Evolutionary conservation across 345 rosid species (phyloP).

Genomic region (Rhizophora mangle): DNA sequence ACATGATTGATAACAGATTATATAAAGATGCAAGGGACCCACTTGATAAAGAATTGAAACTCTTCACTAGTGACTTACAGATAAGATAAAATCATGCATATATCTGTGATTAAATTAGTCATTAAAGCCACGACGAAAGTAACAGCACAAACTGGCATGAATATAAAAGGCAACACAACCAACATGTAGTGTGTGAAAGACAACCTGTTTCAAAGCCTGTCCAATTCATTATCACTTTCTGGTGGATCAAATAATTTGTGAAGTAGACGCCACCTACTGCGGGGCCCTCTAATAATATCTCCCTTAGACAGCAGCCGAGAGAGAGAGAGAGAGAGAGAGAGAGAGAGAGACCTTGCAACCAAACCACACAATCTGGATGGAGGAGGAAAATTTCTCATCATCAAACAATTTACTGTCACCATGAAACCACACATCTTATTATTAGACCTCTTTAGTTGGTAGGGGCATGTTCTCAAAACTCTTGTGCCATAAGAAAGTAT

Average conservation of each 20-base stretch:
- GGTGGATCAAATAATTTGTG: neutral
- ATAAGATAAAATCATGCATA: conserved; percentile 9
- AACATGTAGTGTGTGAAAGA: neutral
- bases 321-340: conserved; percentile 2
- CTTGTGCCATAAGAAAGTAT: neutral
- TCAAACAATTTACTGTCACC: neutral
- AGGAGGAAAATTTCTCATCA: neutral
- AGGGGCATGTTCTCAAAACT: neutral
- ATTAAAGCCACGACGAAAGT: neutral
- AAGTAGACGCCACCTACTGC: neutral
- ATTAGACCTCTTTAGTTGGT: conserved; percentile 1
- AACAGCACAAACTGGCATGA: neutral
- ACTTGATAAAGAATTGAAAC: neutral
- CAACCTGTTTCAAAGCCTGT: conserved; percentile 9
- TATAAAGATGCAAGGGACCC: neutral
- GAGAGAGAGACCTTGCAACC: conserved; percentile 21
- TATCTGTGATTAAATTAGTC: neutral
- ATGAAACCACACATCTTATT: neutral
- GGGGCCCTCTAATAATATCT: neutral
- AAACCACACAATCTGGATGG: neutral
- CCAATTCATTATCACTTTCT: neutral
- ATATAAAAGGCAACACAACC: neutral
- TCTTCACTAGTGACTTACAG: conserved; percentile 4
- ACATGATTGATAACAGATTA: neutral
- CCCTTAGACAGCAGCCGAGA: conserved; percentile 3